A percentile compares a stretch with the other conserved stretches of the same genome.
Conservation (phyloP, 1,139 yeast genomes). For the Meyerozyma carpophila region DNA sequence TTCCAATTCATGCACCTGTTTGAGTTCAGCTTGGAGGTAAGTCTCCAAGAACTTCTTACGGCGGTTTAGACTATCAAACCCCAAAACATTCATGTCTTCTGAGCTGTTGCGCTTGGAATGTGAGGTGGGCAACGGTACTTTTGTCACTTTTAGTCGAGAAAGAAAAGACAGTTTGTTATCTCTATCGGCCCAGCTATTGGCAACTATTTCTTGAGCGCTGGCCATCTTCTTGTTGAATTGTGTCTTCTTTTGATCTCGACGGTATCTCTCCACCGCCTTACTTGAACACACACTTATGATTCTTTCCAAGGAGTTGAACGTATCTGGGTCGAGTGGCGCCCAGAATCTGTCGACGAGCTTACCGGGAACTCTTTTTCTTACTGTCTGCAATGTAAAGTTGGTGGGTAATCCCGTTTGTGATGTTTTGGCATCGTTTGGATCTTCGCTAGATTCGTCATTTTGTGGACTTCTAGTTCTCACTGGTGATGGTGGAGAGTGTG, state of each 20-base stretch:
- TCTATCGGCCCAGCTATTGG: conserved; percentile 27
- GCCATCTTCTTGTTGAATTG: conserved; percentile 14
- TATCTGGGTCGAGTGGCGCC: conserved; percentile 23
- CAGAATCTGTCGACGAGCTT: conserved; percentile 30
- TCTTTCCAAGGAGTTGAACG: conserved; percentile 20
- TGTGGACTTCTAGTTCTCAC: neutral
- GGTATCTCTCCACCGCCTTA: conserved; percentile 26
- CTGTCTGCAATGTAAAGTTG: conserved; percentile 10
- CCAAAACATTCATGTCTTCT: conserved; percentile 18
- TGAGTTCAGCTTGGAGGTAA: conserved; percentile 36
- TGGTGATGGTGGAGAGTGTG: neutral
- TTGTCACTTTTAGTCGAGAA: conserved; percentile 27
- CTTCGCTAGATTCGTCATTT: neutral
- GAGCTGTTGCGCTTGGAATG: conserved; percentile 14
- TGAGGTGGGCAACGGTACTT: conserved; percentile 26
- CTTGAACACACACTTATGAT: conserved; percentile 26
- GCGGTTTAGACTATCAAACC: conserved; percentile 25
- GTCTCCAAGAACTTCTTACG: conserved; percentile 32
- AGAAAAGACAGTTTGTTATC: conserved; percentile 23
- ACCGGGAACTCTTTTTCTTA: conserved; percentile 21
- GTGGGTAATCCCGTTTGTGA: neutral
- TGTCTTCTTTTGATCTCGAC: conserved; percentile 6
- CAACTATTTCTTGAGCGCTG: conserved; percentile 24
- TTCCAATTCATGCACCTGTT: conserved; percentile 33
- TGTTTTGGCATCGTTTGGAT: neutral